A percentile compares a stretch with the other conserved stretches of the same genome.
phyloP scores from a whole-genome alignment of 2,329 filamentous ascomycete genomes.

The Fusarium albidum region DNA sequence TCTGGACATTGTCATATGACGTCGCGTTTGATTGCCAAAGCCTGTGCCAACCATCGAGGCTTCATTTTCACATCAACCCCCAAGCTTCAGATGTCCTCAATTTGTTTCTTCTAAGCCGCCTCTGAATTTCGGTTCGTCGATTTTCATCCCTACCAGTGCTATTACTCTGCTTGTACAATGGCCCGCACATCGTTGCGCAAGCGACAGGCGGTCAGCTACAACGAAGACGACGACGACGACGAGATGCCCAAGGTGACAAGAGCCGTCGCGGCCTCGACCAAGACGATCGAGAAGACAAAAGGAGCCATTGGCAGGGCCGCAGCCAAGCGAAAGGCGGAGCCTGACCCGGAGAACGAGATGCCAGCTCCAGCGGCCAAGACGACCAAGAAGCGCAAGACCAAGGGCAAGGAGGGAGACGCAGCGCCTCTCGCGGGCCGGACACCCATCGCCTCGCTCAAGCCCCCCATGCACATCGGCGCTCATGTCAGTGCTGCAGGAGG shows the following conservation, averaged over 20 bases:
- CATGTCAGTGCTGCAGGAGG: conserved; percentile 92
- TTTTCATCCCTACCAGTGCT: too few species aligned
- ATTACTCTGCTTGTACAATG: conserved; percentile 36
- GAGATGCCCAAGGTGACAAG: conserved; percentile 26
- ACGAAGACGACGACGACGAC: conserved; percentile 38
- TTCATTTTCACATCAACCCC: background rate
- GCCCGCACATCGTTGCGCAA: conserved; percentile 46
- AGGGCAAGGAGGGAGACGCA: conserved; percentile 49
- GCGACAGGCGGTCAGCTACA: conserved; percentile 44
- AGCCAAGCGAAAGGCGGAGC: conserved; percentile 45
- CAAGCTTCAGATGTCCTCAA: background rate
- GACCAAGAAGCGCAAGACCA: conserved; percentile 55
- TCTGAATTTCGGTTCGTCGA: too few species aligned
- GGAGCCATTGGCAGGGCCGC: conserved; percentile 32
- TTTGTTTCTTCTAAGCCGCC: background rate
- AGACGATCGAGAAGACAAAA: conserved; percentile 41
- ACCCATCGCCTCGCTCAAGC: conserved; percentile 67
- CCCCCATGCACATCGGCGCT: conserved; percentile 83
- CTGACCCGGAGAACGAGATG: conserved; percentile 33
- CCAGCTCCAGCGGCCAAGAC: conserved; percentile 34
- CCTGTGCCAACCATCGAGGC: background rate
- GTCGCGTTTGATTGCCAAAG: conserved; percentile 24
- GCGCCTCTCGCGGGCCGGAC: conserved; percentile 77
- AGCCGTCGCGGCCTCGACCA: conserved; percentile 31
- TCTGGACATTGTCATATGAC: conserved; percentile 39